Percentiles rank a stretch among this genome's conserved stretches.
These are phyloP conservation scores for Colletotrichum shisoi DNA, from an alignment of 2,329 filamentous ascomycete genomes.

Conservation along the genomic window DNA sequence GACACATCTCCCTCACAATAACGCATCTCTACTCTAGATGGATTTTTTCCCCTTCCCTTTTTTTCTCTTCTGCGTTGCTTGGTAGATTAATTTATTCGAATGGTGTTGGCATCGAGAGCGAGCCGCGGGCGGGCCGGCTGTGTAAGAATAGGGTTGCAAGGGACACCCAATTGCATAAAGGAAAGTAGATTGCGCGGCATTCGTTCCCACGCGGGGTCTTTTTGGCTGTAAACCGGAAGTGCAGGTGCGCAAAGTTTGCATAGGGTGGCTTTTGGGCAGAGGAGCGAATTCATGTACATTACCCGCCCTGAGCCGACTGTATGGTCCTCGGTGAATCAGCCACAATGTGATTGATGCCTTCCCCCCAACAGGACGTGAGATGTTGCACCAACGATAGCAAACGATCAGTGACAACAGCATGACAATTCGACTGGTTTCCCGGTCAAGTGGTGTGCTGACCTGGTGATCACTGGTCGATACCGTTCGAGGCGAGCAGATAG, in stretches of 20 bases:
- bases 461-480: constrained; percentile 23
- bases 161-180: constrained; percentile 12
- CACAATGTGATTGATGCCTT: constrained; percentile 14
- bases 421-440: constrained; percentile 24
- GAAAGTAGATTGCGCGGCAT: constrained; percentile 21
- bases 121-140: constrained; percentile 19
- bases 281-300: constrained; percentile 33
- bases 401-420: constrained; percentile 2
- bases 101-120: constrained; percentile 6
- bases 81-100: background rate
- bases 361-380: constrained; percentile 1
- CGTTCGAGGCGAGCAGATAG: constrained; percentile 27
- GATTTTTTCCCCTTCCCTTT: constrained; percentile 6
- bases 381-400: background rate
- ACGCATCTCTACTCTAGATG: constrained; percentile 39
- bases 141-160: constrained; percentile 38
- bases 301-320: constrained; percentile 16
- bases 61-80: constrained; percentile 9
- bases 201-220: background rate
- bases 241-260: constrained; percentile 15
- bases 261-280: constrained; percentile 26
- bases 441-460: constrained; percentile 15
- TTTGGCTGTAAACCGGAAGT: constrained; percentile 5
- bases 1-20: constrained; percentile 3
- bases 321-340: constrained; percentile 16